phyloP scores from a whole-genome alignment of 1,139 yeast genomes.

The Yamadazyma dendronema region DNA sequence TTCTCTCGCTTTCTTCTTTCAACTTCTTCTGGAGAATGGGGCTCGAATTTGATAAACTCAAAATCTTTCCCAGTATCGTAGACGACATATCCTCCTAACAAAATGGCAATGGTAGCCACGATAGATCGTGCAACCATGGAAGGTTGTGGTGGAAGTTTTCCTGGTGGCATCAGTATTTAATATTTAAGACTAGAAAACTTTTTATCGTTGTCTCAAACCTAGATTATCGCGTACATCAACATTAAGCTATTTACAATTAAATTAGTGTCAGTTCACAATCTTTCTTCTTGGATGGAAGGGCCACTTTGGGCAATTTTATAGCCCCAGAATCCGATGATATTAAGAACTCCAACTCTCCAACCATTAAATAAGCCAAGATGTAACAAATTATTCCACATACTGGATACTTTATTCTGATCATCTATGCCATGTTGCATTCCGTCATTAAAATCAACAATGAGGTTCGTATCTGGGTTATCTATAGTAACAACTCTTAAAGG shows the following conservation, averaged over 20 bases:
- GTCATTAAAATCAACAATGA: slow-evolving; percentile 48
- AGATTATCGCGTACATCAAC: neutral
- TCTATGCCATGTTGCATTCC: slow-evolving; percentile 20
- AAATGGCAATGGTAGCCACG: slow-evolving; percentile 38
- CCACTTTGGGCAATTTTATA: slow-evolving; percentile 60
- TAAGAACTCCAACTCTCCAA: slow-evolving; percentile 84
- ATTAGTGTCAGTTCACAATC: slow-evolving; percentile 15
- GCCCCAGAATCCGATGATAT: slow-evolving; percentile 83
- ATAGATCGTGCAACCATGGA: slow-evolving; percentile 33
- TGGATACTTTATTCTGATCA: slow-evolving; percentile 10
- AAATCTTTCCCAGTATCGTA: slow-evolving; percentile 40
- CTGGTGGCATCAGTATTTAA: slow-evolving; percentile 2
- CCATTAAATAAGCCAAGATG: slow-evolving; percentile 69
- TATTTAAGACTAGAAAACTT: no score
- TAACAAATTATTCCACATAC: slow-evolving; percentile 19
- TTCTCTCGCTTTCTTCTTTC: slow-evolving; percentile 37
- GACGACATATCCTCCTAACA: slow-evolving; percentile 32
- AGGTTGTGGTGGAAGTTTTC: slow-evolving; percentile 26
- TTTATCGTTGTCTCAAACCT: neutral
- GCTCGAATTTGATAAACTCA: slow-evolving; percentile 38
- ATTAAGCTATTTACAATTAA: slow-evolving; percentile 3
- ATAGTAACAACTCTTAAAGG: slow-evolving; percentile 35
- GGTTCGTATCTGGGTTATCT: slow-evolving; percentile 39
- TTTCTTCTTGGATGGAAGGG: slow-evolving; percentile 43
- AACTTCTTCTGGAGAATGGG: slow-evolving; percentile 40